Evolutionary conservation across 2,329 filamentous ascomycete species (phyloP).

Genomic region (Rachicladosporium sp.): DNA sequence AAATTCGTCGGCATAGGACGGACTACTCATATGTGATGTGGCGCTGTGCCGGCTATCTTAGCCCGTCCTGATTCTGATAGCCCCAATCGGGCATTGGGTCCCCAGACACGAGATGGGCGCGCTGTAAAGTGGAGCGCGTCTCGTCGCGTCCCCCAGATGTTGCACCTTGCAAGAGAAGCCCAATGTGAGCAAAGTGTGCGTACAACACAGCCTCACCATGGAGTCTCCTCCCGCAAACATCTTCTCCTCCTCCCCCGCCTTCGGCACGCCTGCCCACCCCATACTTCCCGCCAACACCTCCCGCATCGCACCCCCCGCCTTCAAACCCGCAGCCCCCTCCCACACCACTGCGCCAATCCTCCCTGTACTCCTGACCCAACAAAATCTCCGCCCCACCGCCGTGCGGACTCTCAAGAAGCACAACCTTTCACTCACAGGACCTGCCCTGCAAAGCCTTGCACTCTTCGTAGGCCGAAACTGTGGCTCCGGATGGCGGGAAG

Average conservation of each 20-base stretch:
- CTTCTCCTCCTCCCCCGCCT: constrained; percentile 72
- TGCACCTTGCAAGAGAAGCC: neutral
- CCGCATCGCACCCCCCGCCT: constrained; percentile 35
- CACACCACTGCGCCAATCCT: constrained; percentile 49
- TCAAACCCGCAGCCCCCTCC: constrained; percentile 34
- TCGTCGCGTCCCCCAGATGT: neutral
- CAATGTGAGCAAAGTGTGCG: constrained; percentile 4
- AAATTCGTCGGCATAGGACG: no score
- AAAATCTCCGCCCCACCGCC: constrained; percentile 76
- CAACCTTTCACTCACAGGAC: constrained; percentile 79
- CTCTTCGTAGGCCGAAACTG: constrained; percentile 87
- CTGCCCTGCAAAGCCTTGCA: constrained; percentile 72
- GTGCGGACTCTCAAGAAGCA: constrained; percentile 97
- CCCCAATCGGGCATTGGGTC: no score
- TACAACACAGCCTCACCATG: constrained; percentile 9
- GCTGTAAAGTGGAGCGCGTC: no score
- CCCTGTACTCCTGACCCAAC: constrained; percentile 77
- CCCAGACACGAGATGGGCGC: no score
- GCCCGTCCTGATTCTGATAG: no score
- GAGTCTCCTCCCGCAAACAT: constrained; percentile 5
- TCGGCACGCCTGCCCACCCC: constrained; percentile 51
- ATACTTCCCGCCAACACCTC: constrained; percentile 30
- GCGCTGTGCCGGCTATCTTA: no score
- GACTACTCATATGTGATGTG: no score
- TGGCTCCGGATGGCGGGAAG: constrained; percentile 91